Conservation (phyloP, 1,139 yeast genomes). For the Saccharomyces hybrid region DNA sequence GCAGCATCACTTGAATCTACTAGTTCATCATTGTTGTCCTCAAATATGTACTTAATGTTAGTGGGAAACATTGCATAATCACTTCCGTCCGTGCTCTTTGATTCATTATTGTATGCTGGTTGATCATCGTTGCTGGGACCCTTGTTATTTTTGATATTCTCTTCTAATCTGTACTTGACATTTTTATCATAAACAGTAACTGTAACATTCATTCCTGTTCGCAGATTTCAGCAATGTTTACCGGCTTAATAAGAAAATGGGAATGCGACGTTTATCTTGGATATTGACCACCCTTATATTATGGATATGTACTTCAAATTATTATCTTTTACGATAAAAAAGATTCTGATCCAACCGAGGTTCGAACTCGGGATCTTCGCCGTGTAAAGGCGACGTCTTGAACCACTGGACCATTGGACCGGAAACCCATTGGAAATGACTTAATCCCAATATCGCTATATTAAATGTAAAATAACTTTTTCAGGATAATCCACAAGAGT, state of each 20-base stretch:
- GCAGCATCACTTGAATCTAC: constrained; percentile 1
- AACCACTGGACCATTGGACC: constrained; percentile 30
- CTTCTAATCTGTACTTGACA: constrained; percentile 3
- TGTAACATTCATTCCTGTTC: background rate
- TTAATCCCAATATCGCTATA: no score
- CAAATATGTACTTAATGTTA: constrained; percentile 28
- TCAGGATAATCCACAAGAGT: no score
- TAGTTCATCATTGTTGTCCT: constrained; percentile 25
- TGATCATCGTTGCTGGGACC: constrained; percentile 1
- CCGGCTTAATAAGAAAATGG: background rate
- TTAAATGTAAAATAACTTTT: no score
- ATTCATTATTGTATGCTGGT: background rate
- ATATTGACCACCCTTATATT: background rate
- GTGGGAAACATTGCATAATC: constrained; percentile 23
- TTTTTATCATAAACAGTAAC: background rate
- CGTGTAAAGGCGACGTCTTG: constrained; percentile 37
- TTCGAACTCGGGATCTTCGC: constrained; percentile 36
- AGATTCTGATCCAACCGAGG: constrained; percentile 32
- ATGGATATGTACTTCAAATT: background rate
- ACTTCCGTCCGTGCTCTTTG: constrained; percentile 8
- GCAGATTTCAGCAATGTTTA: background rate
- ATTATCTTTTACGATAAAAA: background rate
- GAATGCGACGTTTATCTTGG: no score
- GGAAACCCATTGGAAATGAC: background rate
- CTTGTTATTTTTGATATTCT: constrained; percentile 1